Evolutionary conservation across 208 protist species (phyloP).

Genomic region (Leptomonas pyrrhocoris): DNA sequence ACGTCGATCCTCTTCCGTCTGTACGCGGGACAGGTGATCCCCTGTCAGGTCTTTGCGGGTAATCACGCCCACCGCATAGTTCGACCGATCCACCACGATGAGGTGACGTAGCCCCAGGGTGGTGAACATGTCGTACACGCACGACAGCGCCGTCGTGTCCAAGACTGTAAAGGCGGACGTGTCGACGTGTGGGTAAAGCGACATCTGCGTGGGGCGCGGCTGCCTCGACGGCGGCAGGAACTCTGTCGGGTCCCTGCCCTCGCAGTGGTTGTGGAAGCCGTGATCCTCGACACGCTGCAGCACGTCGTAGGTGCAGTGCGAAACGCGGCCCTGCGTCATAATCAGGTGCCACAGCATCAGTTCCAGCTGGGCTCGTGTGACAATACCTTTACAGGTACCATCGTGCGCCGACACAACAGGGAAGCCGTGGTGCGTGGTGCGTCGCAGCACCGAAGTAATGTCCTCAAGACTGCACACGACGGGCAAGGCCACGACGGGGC

Average conservation of each 20-base stretch:
- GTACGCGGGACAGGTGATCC: constrained; percentile 33
- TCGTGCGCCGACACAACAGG: constrained; percentile 55
- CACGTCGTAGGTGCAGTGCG: constrained; percentile 38
- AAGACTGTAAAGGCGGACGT: constrained; percentile 54
- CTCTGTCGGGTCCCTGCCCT: constrained; percentile 23
- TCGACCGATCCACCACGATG: constrained; percentile 44
- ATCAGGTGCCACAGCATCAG: constrained; percentile 58
- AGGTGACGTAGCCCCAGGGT: constrained; percentile 55
- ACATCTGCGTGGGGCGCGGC: constrained; percentile 18
- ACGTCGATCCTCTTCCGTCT: not conserved
- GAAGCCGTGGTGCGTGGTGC: constrained; percentile 51
- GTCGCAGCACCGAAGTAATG: constrained; percentile 34
- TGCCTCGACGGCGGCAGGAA: constrained; percentile 2
- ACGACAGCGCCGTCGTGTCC: constrained; percentile 47
- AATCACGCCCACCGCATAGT: constrained; percentile 54
- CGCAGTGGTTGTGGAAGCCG: constrained; percentile 31
- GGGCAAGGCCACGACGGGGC: constrained; percentile 37
- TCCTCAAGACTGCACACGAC: constrained; percentile 42
- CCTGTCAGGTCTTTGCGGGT: constrained; percentile 58
- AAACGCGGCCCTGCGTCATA: constrained; percentile 32
- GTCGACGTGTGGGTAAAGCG: constrained; percentile 62
- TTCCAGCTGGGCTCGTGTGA: constrained; percentile 45
- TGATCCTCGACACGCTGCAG: constrained; percentile 38
- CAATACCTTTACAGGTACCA: constrained; percentile 55
- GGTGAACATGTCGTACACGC: constrained; percentile 58